Evolutionary conservation across 2,329 filamentous ascomycete genomes (phyloP).

Genomic region (Diaporthe sp.): DNA sequence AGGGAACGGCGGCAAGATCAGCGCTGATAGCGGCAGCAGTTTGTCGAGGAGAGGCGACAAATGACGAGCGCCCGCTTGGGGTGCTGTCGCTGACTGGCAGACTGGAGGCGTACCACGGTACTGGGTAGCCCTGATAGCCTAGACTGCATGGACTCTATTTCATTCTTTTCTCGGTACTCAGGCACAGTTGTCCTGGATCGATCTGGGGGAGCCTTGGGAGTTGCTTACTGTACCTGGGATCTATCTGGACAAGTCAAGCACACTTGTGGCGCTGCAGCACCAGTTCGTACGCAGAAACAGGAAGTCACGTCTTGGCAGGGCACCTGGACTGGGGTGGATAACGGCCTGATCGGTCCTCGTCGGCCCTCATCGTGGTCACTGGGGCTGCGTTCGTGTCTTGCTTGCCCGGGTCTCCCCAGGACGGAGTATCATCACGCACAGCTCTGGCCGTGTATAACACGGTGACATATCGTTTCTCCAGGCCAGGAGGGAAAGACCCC

Average conservation of each 20-base stretch:
- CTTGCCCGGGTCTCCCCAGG: not conserved
- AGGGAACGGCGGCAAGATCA: constrained; percentile 21
- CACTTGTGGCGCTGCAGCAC: not conserved
- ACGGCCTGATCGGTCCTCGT: not conserved
- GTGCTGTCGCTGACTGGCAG: constrained; percentile 20
- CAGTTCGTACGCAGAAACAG: not conserved
- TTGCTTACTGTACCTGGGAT: constrained; percentile 1
- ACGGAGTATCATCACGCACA: not conserved
- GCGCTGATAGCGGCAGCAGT: constrained; percentile 26
- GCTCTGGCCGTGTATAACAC: not conserved
- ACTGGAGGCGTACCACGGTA: constrained; percentile 2
- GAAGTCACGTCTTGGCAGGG: not conserved
- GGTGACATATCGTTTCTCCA: constrained; percentile 9
- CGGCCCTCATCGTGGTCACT: constrained; percentile 3
- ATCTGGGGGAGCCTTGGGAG: not conserved
- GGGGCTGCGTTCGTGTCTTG: not conserved
- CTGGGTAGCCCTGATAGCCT: constrained; percentile 3
- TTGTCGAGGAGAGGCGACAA: constrained; percentile 9
- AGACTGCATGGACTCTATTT: not conserved
- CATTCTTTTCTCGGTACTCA: constrained; percentile 1
- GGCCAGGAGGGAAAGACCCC: constrained; percentile 5
- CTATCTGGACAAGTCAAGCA: not conserved
- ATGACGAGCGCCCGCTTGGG: constrained; percentile 4
- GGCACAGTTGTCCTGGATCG: not conserved
- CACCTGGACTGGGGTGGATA: not conserved